phyloP scores from a whole-genome alignment of 176 grass and related monocot species.

The Miscanthus lutarioriparius region DNA sequence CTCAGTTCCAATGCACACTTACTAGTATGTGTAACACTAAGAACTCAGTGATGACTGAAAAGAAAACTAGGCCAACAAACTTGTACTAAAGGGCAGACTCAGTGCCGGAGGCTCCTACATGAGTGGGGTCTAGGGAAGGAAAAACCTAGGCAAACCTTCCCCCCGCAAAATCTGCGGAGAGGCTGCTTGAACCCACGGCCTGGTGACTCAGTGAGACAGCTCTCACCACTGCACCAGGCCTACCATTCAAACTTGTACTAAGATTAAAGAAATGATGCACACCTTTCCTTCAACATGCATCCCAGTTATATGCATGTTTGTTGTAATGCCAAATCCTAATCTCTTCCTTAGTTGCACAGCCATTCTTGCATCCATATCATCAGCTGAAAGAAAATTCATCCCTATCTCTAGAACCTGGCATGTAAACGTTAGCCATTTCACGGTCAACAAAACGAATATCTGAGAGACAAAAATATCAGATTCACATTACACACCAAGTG shows the following conservation, averaged over 20 bases:
- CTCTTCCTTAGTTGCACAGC: constrained; percentile 88
- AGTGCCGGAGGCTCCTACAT: too few species aligned
- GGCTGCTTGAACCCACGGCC: too few species aligned
- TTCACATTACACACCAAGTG: constrained; percentile 67
- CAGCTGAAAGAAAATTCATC: constrained; percentile 90
- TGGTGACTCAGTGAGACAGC: too few species aligned
- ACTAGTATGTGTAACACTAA: neutral
- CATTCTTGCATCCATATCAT: constrained; percentile 90
- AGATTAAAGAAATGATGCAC: neutral
- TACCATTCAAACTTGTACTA: neutral
- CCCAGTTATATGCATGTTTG: constrained; percentile 92
- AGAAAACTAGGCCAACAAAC: neutral
- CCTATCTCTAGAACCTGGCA: constrained; percentile 89
- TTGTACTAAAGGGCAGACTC: too few species aligned
- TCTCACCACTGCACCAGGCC: too few species aligned
- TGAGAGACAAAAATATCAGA: neutral
- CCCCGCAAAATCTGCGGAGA: too few species aligned
- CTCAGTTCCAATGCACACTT: neutral
- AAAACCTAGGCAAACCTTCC: too few species aligned
- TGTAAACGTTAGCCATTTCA: constrained; percentile 12
- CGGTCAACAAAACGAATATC: neutral
- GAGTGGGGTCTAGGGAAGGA: too few species aligned
- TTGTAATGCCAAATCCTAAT: constrained; percentile 91
- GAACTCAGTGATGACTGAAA: neutral
- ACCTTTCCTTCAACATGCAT: constrained; percentile 99